Evolutionary conservation across 2,329 filamentous ascomycete species (phyloP), one percentile per base, ranked within the genome.

Genomic region (Fusarium udum): DNA sequence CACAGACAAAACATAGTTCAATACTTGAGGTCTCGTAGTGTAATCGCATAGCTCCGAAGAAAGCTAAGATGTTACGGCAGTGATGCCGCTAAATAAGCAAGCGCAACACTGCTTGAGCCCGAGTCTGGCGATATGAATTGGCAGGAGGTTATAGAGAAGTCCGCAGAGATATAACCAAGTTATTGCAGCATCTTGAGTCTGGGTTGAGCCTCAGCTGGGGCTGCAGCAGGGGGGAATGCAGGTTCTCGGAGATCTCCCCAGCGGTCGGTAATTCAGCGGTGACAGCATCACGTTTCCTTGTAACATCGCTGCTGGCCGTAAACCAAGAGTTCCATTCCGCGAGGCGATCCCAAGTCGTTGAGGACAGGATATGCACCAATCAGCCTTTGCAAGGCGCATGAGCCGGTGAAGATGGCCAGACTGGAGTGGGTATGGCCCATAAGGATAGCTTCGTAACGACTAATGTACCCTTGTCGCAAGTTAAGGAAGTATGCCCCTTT

Each of bases 381-480:
- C 73, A 74, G 66, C 65, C 69, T 66, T 40, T 57, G 62, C 58
- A 49, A 64, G 66, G 68, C 55, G 49, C 42, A 61, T 71, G 69
- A 75, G 71, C 61, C 65, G 42, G 51, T 49, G 53, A 61, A 59
- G 43, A 69, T 68, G 69, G 60, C 58, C 75, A 71, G 66, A 73
- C 66, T 74, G 42, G 53, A 61, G 73, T 76, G 73, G 76, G 68
- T 61, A 75, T 55, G 43, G 56, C 31, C 62, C 39, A 40, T 61
- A 22, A 52, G 46, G 26, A 75, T 72, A 56, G 59, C 71, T 72
- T 76, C 62, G 57, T 52, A 64, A 62, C 68, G 57, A 69, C 55
- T 42, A 68, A 69, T 36, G 49, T 39, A 78, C 68, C 75, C 75
- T 76, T 76, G 74, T 78, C 74, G 58, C 45, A 49, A 52, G 46